Conservation (phyloP, 2,329 filamentous ascomycete genomes). For the Aspergillus texensis region DNA sequence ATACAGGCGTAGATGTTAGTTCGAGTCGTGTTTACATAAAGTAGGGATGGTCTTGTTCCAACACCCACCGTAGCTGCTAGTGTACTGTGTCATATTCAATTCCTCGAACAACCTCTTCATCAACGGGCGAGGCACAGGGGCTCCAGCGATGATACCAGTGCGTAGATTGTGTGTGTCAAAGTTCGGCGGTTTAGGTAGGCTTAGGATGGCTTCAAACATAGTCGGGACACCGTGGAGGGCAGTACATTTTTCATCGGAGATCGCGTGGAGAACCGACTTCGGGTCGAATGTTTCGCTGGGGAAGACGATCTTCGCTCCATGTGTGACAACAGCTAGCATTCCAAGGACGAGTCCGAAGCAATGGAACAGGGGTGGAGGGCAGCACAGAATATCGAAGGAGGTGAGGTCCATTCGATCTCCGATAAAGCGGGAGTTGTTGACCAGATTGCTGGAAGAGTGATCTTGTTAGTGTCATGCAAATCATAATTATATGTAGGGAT, state of each 20-base stretch:
- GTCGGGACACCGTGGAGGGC: slow-evolving; percentile 80
- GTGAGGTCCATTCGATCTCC: slow-evolving; percentile 74
- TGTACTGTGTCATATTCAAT: slow-evolving; percentile 75
- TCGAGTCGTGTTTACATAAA: background rate
- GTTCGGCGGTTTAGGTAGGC: slow-evolving; percentile 48
- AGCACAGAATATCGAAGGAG: slow-evolving; percentile 70
- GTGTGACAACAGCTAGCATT: slow-evolving; percentile 70
- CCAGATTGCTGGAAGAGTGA: slow-evolving; percentile 35
- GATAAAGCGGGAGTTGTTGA: slow-evolving; percentile 71
- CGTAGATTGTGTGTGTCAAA: slow-evolving; percentile 60
- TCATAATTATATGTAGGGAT: background rate
- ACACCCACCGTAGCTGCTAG: slow-evolving; percentile 59
- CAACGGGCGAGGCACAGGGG: slow-evolving; percentile 72
- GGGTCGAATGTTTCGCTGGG: slow-evolving; percentile 75
- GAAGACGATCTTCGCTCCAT: slow-evolving; percentile 76
- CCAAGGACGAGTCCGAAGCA: slow-evolving; percentile 82
- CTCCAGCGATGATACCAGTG: slow-evolving; percentile 78
- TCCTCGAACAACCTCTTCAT: slow-evolving; percentile 73
- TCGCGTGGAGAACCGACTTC: slow-evolving; percentile 64
- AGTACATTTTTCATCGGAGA: slow-evolving; percentile 69
- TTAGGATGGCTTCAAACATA: slow-evolving; percentile 73
- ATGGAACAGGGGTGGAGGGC: slow-evolving; percentile 82
- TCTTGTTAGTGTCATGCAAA: slow-evolving; percentile 8
- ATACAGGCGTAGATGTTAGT: background rate
- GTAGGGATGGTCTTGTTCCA: background rate